Evolutionary conservation across 208 protist genomes (phyloP).

Genomic region (Trypanosomatidae sp.): DNA sequence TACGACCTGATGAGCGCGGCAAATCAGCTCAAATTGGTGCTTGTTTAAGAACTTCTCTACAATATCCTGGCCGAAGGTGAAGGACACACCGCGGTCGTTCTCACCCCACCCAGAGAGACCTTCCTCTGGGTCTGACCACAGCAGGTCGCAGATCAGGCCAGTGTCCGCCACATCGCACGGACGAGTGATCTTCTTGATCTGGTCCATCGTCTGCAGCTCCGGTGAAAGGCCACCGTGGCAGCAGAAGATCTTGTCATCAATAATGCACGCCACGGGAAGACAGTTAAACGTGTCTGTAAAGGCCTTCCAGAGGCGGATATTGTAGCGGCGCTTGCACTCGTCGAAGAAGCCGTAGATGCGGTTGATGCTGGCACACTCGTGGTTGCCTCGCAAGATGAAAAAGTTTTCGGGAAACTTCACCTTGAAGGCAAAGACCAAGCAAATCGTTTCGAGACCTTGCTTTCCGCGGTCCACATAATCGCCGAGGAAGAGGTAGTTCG

Average conservation of each 20-base stretch:
- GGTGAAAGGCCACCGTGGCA: constrained; percentile 98
- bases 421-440: constrained; percentile 98
- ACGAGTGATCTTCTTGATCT: constrained; percentile 96
- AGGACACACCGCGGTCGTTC: constrained; percentile 94
- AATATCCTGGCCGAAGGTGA: constrained; percentile 91
- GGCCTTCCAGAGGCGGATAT: constrained; percentile 98
- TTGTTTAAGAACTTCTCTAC: constrained; percentile 96
- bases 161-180: constrained; percentile 99
- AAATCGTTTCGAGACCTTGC: constrained; percentile 98
- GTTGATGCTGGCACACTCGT: constrained; percentile 99
- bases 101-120: constrained; percentile 89
- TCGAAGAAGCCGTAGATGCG: constrained; percentile 99
- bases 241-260: constrained; percentile 99
- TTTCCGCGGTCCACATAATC: constrained; percentile 99
- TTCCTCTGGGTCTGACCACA: constrained; percentile 99
- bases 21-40: constrained; percentile 96
- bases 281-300: constrained; percentile 99
- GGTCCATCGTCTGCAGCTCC: constrained; percentile 95
- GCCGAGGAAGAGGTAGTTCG: constrained; percentile 99
- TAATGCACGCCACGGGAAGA: constrained; percentile 98
- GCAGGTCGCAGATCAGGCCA: constrained; percentile 99
- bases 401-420: constrained; percentile 99
- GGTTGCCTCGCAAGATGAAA: constrained; percentile 99
- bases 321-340: constrained; percentile 99
- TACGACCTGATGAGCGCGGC: constrained; percentile 97